phyloP scores from a whole-genome alignment of 2,329 filamentous ascomycete species.

The Coniella vitis region DNA sequence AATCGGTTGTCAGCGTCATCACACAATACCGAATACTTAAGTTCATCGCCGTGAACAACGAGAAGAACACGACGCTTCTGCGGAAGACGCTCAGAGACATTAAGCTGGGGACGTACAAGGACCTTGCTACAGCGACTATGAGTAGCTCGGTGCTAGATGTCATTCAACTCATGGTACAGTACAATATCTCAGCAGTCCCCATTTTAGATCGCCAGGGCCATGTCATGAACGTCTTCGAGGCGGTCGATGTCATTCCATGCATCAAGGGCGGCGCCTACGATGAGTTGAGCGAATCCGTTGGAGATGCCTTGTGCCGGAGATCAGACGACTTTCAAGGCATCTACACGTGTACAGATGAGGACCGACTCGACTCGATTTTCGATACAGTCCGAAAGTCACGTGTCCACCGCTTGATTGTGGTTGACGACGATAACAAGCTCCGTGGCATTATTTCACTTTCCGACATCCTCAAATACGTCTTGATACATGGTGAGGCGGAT shows the following conservation, averaged over 20 bases:
- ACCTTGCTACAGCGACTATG: constrained; percentile 80
- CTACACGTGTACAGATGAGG: constrained; percentile 88
- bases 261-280: constrained; percentile 93
- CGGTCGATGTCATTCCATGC: constrained; percentile 91
- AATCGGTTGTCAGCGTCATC: constrained; percentile 92
- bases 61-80: constrained; percentile 77
- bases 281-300: constrained; percentile 77
- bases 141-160: constrained; percentile 87
- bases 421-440: constrained; percentile 81
- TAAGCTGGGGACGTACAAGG: constrained; percentile 74
- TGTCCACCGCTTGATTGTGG: constrained; percentile 86
- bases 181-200: constrained; percentile 91
- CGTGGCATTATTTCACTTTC: constrained; percentile 89
- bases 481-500: constrained; percentile 69
- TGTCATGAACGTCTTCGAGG: constrained; percentile 94
- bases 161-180: constrained; percentile 85
- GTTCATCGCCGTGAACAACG: constrained; percentile 91
- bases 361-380: constrained; percentile 91
- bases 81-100: constrained; percentile 83
- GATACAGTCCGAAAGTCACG: constrained; percentile 93
- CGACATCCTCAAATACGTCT: constrained; percentile 91
- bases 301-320: constrained; percentile 80
- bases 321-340: constrained; percentile 92
- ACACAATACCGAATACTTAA: constrained; percentile 98
- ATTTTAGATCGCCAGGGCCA: constrained; percentile 73